Base-by-base conservation (phyloP, 306 rosid species). In the Trifolium dubium region DNA sequence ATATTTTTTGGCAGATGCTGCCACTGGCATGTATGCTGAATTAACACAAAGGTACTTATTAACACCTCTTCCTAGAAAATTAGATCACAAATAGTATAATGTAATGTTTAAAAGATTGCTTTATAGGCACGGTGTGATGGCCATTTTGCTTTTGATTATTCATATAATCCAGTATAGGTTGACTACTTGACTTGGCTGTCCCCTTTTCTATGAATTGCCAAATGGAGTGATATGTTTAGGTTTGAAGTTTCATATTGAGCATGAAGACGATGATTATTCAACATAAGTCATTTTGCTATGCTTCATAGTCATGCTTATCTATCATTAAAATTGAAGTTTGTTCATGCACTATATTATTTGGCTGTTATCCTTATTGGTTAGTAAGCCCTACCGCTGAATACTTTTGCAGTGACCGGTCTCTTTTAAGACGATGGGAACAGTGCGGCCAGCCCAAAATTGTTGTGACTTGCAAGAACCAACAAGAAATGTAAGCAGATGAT, bases 381-480 rank as follows among this genome's bases (percentile, higher is more conserved):
- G 32, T 67, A 61, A 46, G 64, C 53, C 18, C 60, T 14, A 2
- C 51, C 4, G 2, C 11, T 37, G 50, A 37, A 40, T 56, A 29
- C 66, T 71, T 70, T 71, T 83, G 81, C 91, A 91, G 96, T 56
- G 66, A 83, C 71, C 85, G 88, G 55, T 81, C 84, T 65, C 96
- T 93, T 80, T 80, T 93, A 83, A 88, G 92, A 80, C 89, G 79
- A 60, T 93, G 98, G 98, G 98, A 93, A 76, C 86, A 81, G 35
- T 84, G 87, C 31, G 92, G 98, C 86, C 97, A 93, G 74, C 91
- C 96, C 28, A 91, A 93, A 85, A 89, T 93, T 61, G 97, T 91
- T 50, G 90, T 91, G 66, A 83, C 92, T 6, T 91, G 98, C 86
- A 93, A 78, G 84, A 91, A 85, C 73, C 98, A 93, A 75, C 96